Conservation (phyloP, 352 stramenopile species). For the Thraustochytrium sp. region DNA sequence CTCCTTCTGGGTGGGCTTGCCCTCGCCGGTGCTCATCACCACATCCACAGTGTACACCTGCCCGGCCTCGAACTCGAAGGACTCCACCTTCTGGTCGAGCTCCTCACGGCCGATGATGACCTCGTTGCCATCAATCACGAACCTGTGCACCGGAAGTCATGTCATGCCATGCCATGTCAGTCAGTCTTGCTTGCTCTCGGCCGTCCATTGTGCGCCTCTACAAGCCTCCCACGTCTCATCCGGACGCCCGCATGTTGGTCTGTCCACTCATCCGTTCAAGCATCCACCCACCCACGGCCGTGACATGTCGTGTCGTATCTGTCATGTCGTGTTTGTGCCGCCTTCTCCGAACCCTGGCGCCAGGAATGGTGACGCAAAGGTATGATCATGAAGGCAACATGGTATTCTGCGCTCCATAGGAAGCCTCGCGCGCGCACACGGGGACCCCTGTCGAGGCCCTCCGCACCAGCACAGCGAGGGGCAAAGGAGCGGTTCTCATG, state of each 20-base stretch:
- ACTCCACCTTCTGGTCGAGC: conserved; percentile 70
- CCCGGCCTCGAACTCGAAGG: conserved; percentile 86
- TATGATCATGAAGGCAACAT: conserved; percentile 9
- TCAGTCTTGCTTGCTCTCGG: no score
- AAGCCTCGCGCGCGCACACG: conserved; percentile 34
- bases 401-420: background rate
- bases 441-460: background rate
- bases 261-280: background rate
- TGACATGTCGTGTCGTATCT: no score
- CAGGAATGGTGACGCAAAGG: background rate
- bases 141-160: no score
- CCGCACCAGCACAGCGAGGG: conserved; percentile 23
- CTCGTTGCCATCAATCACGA: conserved; percentile 97
- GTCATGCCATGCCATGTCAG: no score
- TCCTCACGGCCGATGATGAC: conserved; percentile 83
- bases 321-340: background rate
- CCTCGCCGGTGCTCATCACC: conserved; percentile 94
- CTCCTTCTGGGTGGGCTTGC: conserved; percentile 75
- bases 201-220: no score
- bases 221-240: no score
- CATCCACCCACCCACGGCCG: no score
- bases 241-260: background rate
- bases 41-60: conserved; percentile 99
- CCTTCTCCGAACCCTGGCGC: background rate
- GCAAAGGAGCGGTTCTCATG: conserved; percentile 35